A percentile compares a stretch with the other conserved stretches of the same genome.
These are phyloP conservation scores for Sphaerulina vaccinii DNA, from an alignment of 2,329 filamentous ascomycete species.

Conservation along the genomic window DNA sequence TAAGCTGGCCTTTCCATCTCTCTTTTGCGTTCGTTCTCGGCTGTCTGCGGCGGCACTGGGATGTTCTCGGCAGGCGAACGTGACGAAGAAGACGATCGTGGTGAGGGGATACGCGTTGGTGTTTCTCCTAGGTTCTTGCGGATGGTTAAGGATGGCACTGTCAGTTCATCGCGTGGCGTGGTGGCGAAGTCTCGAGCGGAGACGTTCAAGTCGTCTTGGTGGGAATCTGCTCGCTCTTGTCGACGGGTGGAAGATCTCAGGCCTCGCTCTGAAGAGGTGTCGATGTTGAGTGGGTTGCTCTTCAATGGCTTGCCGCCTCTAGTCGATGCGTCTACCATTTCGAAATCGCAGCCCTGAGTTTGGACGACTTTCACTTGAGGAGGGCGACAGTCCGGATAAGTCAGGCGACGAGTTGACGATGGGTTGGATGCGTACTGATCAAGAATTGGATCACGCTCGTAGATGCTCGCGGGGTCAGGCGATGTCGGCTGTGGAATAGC, in stretches of 20 bases:
- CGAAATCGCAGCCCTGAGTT: conserved; percentile 6
- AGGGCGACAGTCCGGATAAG: neutral
- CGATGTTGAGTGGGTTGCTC: neutral
- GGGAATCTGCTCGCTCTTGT: conserved; percentile 13
- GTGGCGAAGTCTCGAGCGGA: conserved; percentile 8
- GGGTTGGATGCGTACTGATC: too few species aligned
- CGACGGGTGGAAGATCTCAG: conserved; percentile 10
- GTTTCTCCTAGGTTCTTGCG: conserved; percentile 1
- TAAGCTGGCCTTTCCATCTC: neutral
- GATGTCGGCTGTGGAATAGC: neutral
- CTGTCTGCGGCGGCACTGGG: conserved; percentile 3
- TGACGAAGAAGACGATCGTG: conserved; percentile 6
- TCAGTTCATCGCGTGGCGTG: conserved; percentile 2
- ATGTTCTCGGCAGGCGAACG: neutral
- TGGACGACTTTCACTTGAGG: conserved; percentile 1
- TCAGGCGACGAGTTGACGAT: neutral
- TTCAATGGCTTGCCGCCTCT: neutral
- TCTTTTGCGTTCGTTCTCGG: neutral
- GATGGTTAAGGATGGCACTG: conserved; percentile 2
- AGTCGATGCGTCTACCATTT: conserved; percentile 3
- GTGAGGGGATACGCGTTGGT: conserved; percentile 7
- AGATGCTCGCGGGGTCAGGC: conserved; percentile 3
- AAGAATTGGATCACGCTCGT: neutral
- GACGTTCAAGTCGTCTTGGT: conserved; percentile 6
- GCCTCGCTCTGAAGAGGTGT: neutral